phyloP scores from a whole-genome alignment of 345 rosid species.

The Geranium brycei region DNA sequence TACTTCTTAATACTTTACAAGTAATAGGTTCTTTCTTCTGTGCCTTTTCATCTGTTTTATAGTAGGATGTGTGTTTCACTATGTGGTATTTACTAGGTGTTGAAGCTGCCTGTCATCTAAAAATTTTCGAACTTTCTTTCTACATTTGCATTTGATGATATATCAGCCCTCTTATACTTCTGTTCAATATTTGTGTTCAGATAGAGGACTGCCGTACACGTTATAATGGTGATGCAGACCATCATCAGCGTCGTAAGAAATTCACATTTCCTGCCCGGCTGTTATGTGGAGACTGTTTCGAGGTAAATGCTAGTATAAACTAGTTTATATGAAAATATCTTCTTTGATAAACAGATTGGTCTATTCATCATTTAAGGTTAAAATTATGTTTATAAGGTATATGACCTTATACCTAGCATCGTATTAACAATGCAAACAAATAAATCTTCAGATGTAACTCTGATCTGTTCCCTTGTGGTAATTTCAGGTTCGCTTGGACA shows the following conservation, averaged over 20 bases:
- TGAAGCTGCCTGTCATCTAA: too few relatives aligned
- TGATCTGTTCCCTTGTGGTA: slow-evolving; percentile 7
- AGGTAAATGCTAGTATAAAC: slow-evolving; percentile 36
- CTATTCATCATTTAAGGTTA: neutral
- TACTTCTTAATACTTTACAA: neutral
- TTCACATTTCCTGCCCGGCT: slow-evolving; percentile 89
- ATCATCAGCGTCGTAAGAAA: slow-evolving; percentile 82
- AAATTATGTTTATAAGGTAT: neutral
- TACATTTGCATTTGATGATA: neutral
- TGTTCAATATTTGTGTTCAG: slow-evolving; percentile 22
- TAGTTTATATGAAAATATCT: neutral
- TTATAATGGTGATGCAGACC: slow-evolving; percentile 93
- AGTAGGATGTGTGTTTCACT: too few relatives aligned
- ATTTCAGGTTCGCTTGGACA: slow-evolving; percentile 66
- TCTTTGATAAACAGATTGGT: neutral
- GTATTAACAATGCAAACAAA: too few relatives aligned
- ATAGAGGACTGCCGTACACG: slow-evolving; percentile 97
- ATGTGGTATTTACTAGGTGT: too few relatives aligned
- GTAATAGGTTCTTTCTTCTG: too few relatives aligned
- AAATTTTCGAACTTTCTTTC: too few relatives aligned
- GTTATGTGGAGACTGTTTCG: slow-evolving; percentile 87
- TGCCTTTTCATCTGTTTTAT: too few relatives aligned
- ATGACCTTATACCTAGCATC: neutral
- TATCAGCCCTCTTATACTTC: neutral
- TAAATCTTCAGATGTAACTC: neutral